Base-by-base conservation (phyloP, 345 rosid genomes). In the Adansonia digitata region DNA sequence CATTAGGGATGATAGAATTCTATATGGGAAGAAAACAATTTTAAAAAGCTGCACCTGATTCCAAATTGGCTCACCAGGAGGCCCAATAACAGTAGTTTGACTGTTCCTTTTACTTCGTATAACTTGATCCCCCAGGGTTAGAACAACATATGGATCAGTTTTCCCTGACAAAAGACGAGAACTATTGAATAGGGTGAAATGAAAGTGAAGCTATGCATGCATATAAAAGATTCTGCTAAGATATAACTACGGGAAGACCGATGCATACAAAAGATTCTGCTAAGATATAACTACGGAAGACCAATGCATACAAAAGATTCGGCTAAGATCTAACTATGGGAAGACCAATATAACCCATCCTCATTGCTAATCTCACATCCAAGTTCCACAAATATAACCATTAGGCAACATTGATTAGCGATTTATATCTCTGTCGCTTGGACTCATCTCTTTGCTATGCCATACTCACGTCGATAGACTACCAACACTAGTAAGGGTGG, bases 21-120 rank as follows among this genome's bases (percentile, higher is more conserved):
- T 48, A 24, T 49, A 71, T 48, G 68, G 64, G 56, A 75, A 76
- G 67, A 62, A 74, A 26, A 65, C 78, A 7, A 31, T 5, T 15
- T 1, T 12, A 55, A 57, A 69, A 72, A 79, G 77, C 74, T 69
- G 80, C 74, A 95, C 98, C 94, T 95, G 99, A 83, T 95, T 95
- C 99, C 99, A 93, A 75, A 95, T 95, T 52, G 99, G 99, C 82
- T 89, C 82, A 17, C 98, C 99, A 77, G 99, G 99, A 78, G 92
- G 83, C 71, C 99, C 99, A 79, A 80, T 84, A 72, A 95, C 94
- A 27, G 99, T 93, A 60, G 99, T 95, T 80, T 91, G 99, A 77
- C 98, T 95, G 86, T 95, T 93, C 87, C 85, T 95, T 87, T 95
- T 95, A 82, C 99, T 95, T 49, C 93, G 88, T 70, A 95, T 90